Conservation (phyloP, 2,329 filamentous ascomycete species). For the Trichoderma sp. region DNA sequence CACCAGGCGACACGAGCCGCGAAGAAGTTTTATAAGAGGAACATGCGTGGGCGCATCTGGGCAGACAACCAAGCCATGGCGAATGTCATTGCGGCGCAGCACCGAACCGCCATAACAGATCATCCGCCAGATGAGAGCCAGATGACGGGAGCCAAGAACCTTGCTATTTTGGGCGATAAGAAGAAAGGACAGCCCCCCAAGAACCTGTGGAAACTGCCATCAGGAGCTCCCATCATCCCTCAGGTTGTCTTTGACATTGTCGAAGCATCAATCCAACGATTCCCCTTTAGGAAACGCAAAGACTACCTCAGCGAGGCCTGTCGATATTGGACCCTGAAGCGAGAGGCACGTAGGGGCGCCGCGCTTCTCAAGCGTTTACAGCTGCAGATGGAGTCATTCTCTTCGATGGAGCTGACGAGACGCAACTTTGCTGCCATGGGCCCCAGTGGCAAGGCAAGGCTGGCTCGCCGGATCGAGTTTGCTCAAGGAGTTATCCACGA, state of each 20-base stretch:
- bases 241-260: constrained; percentile 85
- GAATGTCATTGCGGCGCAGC: constrained; percentile 74
- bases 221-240: constrained; percentile 91
- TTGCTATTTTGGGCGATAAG: constrained; percentile 72
- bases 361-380: constrained; percentile 91
- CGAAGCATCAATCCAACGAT: constrained; percentile 78
- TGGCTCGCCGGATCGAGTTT: constrained; percentile 85
- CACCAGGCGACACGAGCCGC: constrained; percentile 78
- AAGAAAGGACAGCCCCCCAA: constrained; percentile 62
- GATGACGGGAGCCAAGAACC: constrained; percentile 79
- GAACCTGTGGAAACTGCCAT: constrained; percentile 82
- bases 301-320: constrained; percentile 92
- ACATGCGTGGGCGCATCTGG: constrained; percentile 89
- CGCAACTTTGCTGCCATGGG: constrained; percentile 97
- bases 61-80: constrained; percentile 86
- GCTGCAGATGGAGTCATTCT: constrained; percentile 92
- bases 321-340: constrained; percentile 96
- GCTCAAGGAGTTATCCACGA: constrained; percentile 74
- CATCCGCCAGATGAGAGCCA: constrained; percentile 80
- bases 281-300: constrained; percentile 78
- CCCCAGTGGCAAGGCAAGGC: constrained; percentile 72
- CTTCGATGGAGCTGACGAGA: constrained; percentile 94
- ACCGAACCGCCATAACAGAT: constrained; percentile 63
- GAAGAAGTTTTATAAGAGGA: constrained; percentile 84
- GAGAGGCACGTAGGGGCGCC: constrained; percentile 87